Evolutionary conservation across 257 asterid species (phyloP), one percentile per base, ranked within the genome.

Genomic region (Verbascum thapsus): DNA sequence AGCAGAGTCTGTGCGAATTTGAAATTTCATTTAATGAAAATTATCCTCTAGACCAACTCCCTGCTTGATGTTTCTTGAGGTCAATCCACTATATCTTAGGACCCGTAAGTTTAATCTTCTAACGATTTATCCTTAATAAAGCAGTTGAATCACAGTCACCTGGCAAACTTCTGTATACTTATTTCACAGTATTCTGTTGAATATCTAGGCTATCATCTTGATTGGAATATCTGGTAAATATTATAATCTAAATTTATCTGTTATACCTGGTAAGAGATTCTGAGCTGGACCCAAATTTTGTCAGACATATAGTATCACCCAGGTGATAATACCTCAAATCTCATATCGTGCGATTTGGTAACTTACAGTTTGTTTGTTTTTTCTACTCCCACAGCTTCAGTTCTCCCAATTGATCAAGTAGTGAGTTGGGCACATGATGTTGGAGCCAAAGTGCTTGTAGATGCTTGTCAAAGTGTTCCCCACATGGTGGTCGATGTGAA

Each of bases 381-480:
- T 64, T 50, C 69, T 71, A 13, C 10, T 3, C 69, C 10, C 13
- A 40, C 86, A 94, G 96, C 96, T 73, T 90, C 95, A 40, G 74
- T 77, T 67, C 88, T 94, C 74, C 97, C 99, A 64, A 68, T 94
- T 49, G 87, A 84, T 64, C 86, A 90, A 78, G 67, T 94, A 39
- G 83, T 84, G 61, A 71, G 88, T 72, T 94, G 92, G 96, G 97
- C 95, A 12, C 99, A 90, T 77, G 80, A 71, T 70, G 86, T 87
- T 69, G 96, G 99, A 54, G 91, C 99, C 42, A 90, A 80, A 72
- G 97, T 94, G 74, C 95, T 94, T 52, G 76, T 94, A 8, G 99
- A 90, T 84, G 99, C 99, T 69, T 94, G 99, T 66, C 99, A 90
- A 81, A 94, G 97, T 78, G 99, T 94, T 58, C 99, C 99, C 50